Conservation (phyloP, 768 basidiomycete species). For the Hirschioporus abietinus region DNA sequence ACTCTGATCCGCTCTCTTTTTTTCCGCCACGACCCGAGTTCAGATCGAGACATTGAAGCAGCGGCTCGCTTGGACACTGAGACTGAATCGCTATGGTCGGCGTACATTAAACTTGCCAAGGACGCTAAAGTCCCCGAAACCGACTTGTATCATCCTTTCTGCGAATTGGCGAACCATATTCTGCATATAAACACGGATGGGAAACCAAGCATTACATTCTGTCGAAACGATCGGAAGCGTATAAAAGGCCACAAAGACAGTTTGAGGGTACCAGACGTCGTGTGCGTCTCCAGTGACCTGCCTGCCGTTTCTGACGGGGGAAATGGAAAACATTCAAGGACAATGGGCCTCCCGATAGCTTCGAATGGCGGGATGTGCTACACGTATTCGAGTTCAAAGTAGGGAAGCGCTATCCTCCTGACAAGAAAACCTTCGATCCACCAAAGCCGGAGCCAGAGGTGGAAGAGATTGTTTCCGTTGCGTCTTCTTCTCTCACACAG, state of each 20-base stretch:
- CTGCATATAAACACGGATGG: not conserved
- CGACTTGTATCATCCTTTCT: not conserved
- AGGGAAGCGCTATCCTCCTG: not conserved
- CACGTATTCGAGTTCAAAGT: not conserved
- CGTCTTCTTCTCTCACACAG: not conserved
- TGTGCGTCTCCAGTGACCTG: not conserved
- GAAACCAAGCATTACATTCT: not conserved
- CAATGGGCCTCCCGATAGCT: not conserved
- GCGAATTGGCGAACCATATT: not conserved
- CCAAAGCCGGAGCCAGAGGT: not conserved
- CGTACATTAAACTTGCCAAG: too few species aligned
- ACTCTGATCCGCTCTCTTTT: too few species aligned
- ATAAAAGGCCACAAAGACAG: not conserved
- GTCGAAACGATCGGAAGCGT: not conserved
- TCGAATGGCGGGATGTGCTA: not conserved
- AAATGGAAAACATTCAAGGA: not conserved
- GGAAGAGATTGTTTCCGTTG: not conserved
- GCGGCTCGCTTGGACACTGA: too few species aligned
- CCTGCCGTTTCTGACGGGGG: too few species aligned
- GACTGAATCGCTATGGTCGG: too few species aligned
- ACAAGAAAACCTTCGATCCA: not conserved
- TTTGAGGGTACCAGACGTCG: not conserved
- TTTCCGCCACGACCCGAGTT: too few species aligned
- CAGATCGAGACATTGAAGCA: too few species aligned
- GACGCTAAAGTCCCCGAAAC: too few species aligned